Evolutionary conservation across 306 rosid genomes (phyloP).

Genomic region (Psophocarpus tetragonolobus): DNA sequence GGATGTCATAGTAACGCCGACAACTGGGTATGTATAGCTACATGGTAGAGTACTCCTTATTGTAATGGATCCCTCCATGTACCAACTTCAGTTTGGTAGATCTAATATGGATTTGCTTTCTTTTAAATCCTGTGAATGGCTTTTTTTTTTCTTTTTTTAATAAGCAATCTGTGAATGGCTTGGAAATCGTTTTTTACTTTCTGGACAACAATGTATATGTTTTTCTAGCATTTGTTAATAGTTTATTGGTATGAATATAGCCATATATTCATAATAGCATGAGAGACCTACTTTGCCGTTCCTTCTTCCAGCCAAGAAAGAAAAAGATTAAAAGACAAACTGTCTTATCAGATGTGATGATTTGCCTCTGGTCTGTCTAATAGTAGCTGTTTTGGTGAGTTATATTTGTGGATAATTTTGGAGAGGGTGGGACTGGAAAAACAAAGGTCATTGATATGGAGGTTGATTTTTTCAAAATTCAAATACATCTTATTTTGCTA

Average conservation of each 20-base stretch:
- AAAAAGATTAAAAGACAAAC: constrained; percentile 5
- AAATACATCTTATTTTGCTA: constrained; percentile 11
- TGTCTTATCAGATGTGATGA: not conserved
- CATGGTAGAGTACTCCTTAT: constrained; percentile 18
- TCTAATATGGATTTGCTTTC: constrained; percentile 22
- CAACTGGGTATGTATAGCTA: constrained; percentile 78
- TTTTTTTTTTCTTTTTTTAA: too few species aligned
- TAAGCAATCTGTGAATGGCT: not conserved
- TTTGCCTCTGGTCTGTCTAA: constrained; percentile 1
- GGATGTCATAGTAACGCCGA: constrained; percentile 93
- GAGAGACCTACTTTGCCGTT: not conserved
- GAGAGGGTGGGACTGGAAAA: constrained; percentile 24
- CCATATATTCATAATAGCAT: not conserved
- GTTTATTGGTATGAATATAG: constrained; percentile 22
- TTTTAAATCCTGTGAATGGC: constrained; percentile 21
- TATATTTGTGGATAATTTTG: constrained; percentile 10
- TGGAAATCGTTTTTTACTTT: constrained; percentile 1
- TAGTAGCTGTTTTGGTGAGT: not conserved
- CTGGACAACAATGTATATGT: constrained; percentile 4
- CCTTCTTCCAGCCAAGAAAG: not conserved
- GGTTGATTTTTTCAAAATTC: not conserved
- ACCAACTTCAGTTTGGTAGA: constrained; percentile 15
- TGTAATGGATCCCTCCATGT: constrained; percentile 2
- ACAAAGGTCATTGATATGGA: not conserved
- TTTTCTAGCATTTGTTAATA: constrained; percentile 7